These are phyloP conservation scores for Stenocarpella maydis DNA, from an alignment of 2,329 filamentous ascomycete genomes.

Conservation along the genomic window DNA sequence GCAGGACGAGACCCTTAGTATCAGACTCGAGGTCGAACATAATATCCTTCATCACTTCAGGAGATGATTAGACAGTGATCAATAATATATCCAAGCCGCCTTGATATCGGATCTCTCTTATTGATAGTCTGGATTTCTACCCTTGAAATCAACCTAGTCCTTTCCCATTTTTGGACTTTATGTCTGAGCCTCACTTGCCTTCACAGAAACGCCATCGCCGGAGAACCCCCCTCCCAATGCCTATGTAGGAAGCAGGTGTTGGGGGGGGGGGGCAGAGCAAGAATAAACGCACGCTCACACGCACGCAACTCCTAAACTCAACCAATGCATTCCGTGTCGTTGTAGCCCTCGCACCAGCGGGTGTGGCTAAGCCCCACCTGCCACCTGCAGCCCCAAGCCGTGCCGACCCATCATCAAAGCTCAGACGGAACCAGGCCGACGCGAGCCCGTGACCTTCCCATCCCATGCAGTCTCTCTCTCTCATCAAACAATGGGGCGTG, in stretches of 20 bases:
- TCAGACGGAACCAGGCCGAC: not conserved
- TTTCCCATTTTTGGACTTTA: slow-evolving; percentile 12
- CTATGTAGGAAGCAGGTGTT: slow-evolving; percentile 11
- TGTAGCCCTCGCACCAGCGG: not conserved
- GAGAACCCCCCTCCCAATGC: not conserved
- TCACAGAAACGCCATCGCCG: slow-evolving; percentile 16
- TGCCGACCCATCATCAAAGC: slow-evolving; percentile 11
- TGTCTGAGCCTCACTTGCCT: slow-evolving; percentile 16
- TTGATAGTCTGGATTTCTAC: slow-evolving; percentile 9
- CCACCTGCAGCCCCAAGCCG: not conserved
- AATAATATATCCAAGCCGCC: not conserved
- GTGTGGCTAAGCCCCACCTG: not conserved
- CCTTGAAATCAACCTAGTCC: slow-evolving; percentile 7
- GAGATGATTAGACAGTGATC: too few species aligned
- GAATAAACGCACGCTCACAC: not conserved
- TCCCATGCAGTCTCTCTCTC: not conserved
- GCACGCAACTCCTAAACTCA: not conserved
- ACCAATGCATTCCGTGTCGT: slow-evolving; percentile 23
- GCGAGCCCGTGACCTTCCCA: not conserved
- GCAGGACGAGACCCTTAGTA: too few species aligned
- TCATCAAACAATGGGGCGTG: not conserved
- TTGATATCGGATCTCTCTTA: not conserved
- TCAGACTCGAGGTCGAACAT: too few species aligned
- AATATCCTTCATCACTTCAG: too few species aligned
- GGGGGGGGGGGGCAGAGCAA: not conserved